Evolutionary conservation across 1,139 yeast genomes (phyloP), one percentile per base, ranked within the genome.

Genomic region (Yamadazyma kanchanaburiensis): DNA sequence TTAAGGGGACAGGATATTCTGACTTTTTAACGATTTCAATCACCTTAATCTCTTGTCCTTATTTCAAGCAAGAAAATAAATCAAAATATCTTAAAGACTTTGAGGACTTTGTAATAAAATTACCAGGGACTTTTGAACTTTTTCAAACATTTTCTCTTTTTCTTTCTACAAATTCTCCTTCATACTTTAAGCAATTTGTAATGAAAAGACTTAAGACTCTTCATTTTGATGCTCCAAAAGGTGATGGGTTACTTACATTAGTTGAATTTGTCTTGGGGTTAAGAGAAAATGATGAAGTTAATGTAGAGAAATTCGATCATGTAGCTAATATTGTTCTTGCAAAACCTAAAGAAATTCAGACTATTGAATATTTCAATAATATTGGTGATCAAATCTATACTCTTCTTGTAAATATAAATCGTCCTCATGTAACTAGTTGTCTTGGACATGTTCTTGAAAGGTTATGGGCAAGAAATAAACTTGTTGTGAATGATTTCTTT

Each of bases 201-300:
- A 49, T 75, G 41, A 35, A 47, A 0, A 57, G 64, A 31, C 55
- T 89, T 4, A 74, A 81, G 2, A 40, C 54, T 4, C 57, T 86
- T 17, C 84, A 85, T 2, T 53, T 74, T 15, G 53, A 65, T 28
- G 70, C 94, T 10, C 59, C 70, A 2, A 57, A 60, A 11, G 37
- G 41, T 1, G 80, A 84, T 47, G 96, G 96, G 0, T 71, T 89
- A 2, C 57, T 73, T 21, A 67, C 87, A 1, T 56, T 89, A 30
- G 68, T 88, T 21, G 97, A 91, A 53, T 79, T 83, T 42, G 69
- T 84, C 0, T 64, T 86, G 11, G 95, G 95, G 0, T 60, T 84
- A 22, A 61, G 95, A 38, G 94, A 86, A 25, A 70, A 70, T 33
- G 94, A 82, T 31, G 79, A 80, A 17, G 60, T 87, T 6, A 77